Evolutionary conservation across 2,329 filamentous ascomycete genomes (phyloP).

Genomic region (Cordyceps cateniannulata): DNA sequence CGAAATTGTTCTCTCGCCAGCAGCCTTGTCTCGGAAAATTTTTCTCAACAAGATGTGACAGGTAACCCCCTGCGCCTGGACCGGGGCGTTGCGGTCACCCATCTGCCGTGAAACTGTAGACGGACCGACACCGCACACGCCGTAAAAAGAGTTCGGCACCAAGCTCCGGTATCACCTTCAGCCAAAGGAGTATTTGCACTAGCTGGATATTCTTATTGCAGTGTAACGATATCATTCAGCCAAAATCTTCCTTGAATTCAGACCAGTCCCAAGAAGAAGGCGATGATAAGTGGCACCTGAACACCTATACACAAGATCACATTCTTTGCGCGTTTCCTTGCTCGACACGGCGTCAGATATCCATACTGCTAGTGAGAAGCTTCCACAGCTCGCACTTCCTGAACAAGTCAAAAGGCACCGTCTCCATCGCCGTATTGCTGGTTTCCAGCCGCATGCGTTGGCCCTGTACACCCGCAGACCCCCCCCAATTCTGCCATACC

Average conservation of each 20-base stretch:
- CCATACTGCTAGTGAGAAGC: constrained; percentile 23
- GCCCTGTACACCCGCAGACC: constrained; percentile 1
- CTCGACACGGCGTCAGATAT: constrained; percentile 9
- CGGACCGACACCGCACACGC: background rate
- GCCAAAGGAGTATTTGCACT: no score
- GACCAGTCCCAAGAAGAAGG: background rate
- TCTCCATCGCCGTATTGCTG: constrained; percentile 32
- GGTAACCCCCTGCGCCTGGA: background rate
- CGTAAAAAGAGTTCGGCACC: no score
- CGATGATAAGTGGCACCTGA: background rate
- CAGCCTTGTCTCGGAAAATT: background rate
- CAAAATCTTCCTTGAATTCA: no score
- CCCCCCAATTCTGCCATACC: constrained; percentile 36
- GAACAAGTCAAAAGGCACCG: constrained; percentile 24
- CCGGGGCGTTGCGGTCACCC: background rate
- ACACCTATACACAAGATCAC: background rate
- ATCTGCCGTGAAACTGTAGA: background rate
- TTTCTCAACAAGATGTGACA: background rate
- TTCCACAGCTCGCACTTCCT: constrained; percentile 35
- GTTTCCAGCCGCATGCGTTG: constrained; percentile 33
- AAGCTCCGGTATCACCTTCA: no score
- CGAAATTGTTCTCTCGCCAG: background rate
- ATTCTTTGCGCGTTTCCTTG: background rate
- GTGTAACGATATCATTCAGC: no score
- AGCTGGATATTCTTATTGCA: no score